Evolutionary conservation across 1,284 basidiomycete species (phyloP).

Genomic region (Boletus holoroseus): DNA sequence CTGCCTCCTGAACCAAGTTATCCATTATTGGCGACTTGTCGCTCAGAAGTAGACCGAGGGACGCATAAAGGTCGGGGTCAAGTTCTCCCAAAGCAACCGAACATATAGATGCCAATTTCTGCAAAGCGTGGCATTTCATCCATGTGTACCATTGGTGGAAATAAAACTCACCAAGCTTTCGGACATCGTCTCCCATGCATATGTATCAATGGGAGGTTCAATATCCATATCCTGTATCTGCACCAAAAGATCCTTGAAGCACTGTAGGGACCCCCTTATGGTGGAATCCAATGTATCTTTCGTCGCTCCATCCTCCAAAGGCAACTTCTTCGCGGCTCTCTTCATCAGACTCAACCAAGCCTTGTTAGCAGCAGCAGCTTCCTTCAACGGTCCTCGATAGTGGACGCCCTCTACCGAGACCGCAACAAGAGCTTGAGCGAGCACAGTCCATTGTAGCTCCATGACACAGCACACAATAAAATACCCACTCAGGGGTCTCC

Average conservation of each 20-base stretch:
- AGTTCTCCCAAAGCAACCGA: constrained; percentile 69
- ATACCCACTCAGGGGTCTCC: constrained; percentile 79
- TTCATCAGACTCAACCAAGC: constrained; percentile 71
- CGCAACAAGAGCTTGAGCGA: constrained; percentile 70
- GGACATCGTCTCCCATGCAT: constrained; percentile 83
- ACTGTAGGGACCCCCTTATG: constrained; percentile 59
- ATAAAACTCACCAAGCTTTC: constrained; percentile 58
- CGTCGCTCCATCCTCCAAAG: constrained; percentile 35
- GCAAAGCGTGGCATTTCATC: constrained; percentile 3
- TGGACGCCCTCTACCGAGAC: constrained; percentile 28
- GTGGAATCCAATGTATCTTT: constrained; percentile 44
- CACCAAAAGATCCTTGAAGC: constrained; percentile 65
- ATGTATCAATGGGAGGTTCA: constrained; percentile 74
- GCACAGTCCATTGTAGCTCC: constrained; percentile 77
- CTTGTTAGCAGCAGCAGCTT: constrained; percentile 75
- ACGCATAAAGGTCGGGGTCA: constrained; percentile 65
- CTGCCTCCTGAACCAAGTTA: constrained; percentile 78
- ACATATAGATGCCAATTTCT: constrained; percentile 88
- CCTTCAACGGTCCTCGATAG: constrained; percentile 41
- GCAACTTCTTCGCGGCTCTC: constrained; percentile 40
- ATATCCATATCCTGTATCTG: constrained; percentile 77
- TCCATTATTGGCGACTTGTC: constrained; percentile 78
- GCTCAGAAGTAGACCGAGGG: constrained; percentile 73
- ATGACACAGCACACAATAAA: constrained; percentile 83
- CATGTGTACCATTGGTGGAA: neutral